Base-by-base conservation (phyloP, 2,329 filamentous ascomycete genomes). In the Beauveria sp. region DNA sequence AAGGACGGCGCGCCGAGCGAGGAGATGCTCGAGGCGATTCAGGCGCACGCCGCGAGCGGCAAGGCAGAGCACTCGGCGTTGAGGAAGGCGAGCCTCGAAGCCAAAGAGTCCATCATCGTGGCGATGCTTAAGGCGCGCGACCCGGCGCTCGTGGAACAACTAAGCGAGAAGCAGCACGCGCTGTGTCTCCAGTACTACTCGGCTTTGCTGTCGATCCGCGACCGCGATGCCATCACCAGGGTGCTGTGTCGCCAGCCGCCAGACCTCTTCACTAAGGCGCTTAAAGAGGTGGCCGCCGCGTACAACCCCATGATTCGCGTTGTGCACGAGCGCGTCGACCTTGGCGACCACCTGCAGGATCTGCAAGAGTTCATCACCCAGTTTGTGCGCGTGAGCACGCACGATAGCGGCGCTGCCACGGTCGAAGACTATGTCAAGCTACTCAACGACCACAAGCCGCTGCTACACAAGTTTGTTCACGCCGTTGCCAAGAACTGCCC, bases 221-320 rank as follows among this genome's bases (percentile, higher is more conserved):
- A 95, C 69, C 83, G 90, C n/a, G 84, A 90, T 62, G 82, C 87
- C 66, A 85, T 93, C 54, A 83, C 84, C 14, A 79, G 80, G 14
- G 82, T 85, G 0, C 74, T 92, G 16, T 93, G 90, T 72, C 83
- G 83, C 16, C 80, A 84, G 51, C 83, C 80, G 26, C 90, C 90
- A 0, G 90, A 93, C 67, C 79, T 88, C 10, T 79, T 92, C n/a
- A 93, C 90, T 0, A 80, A 84, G 9, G 80, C 84, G 1, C 76
- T 93, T 53, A 81, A 83, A 34, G 87, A 91, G 62, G 73, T 80
- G 0, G 82, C 92, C 6, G 77, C 80, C 0, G 86, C 87, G 2
- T 90, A 89, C 66, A 89, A 92, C 58, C 88, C 88, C 0, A 85
- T 92, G 63, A 90, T 95, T 61, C 81, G 89, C 24, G 76, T 80